Percentiles rank a stretch among this genome's conserved stretches.
Conservation (phyloP, 148 eudicot genomes). For the Drosera capensis region DNA sequence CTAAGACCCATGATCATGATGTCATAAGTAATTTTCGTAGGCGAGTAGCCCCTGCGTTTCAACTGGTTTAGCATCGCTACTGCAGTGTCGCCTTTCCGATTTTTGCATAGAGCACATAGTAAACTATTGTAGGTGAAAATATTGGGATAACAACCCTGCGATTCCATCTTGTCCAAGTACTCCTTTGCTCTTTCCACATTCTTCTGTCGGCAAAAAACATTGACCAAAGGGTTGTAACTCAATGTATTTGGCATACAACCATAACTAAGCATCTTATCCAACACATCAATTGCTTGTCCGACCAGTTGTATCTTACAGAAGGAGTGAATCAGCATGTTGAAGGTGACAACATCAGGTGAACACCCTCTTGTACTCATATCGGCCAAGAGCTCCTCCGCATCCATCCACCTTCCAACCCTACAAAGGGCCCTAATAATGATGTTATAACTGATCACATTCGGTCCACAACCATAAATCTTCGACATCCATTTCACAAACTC, state of each 20-base stretch:
- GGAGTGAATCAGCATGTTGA: too few relatives aligned
- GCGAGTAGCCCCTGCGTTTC: slow-evolving; percentile 47
- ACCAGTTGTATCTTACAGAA: too few relatives aligned
- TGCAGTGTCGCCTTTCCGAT: slow-evolving; percentile 50
- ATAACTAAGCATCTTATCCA: too few relatives aligned
- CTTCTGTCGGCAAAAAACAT: too few relatives aligned
- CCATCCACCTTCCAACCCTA: slow-evolving; percentile 55
- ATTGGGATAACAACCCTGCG: slow-evolving; percentile 49
- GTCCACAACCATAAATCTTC: slow-evolving; percentile 45
- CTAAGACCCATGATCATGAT: slow-evolving; percentile 56
- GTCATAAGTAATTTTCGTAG: slow-evolving; percentile 49
- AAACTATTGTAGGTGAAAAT: slow-evolving; percentile 56
- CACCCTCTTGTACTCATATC: slow-evolving; percentile 54
- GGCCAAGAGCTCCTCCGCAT: slow-evolving; percentile 39
- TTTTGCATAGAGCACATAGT: slow-evolving; percentile 45
- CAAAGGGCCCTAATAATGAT: slow-evolving; percentile 48
- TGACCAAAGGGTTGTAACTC: too few relatives aligned
- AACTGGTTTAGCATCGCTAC: slow-evolving; percentile 45
- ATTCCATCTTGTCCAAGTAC: too few relatives aligned
- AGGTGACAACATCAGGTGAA: too few relatives aligned
- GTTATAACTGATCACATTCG: slow-evolving; percentile 50
- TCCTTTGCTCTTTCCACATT: too few relatives aligned
- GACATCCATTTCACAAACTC: slow-evolving; percentile 39
- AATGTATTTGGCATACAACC: too few relatives aligned
- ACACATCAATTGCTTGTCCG: too few relatives aligned